phyloP scores from a whole-genome alignment of 2,329 filamentous ascomycete genomes.

The Hypocreales sp. region DNA sequence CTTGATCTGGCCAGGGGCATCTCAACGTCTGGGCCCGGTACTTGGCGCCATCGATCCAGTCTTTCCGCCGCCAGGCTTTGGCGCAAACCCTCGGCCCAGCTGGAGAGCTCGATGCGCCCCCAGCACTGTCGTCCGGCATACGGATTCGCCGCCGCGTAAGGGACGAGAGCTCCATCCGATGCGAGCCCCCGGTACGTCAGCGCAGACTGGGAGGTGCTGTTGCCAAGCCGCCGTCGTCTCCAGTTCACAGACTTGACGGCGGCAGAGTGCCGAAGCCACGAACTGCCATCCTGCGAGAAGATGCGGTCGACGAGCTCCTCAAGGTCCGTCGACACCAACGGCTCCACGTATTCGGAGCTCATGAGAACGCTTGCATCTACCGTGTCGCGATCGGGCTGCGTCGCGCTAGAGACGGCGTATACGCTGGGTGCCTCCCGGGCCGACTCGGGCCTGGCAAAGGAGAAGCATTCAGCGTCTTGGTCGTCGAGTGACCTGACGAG shows the following conservation, averaged over 20 bases:
- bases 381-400: constrained; percentile 55
- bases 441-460: constrained; percentile 33
- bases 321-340: constrained; percentile 64
- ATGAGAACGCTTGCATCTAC: constrained; percentile 93
- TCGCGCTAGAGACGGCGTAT: constrained; percentile 65
- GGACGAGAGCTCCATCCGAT: background rate
- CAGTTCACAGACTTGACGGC: constrained; percentile 70
- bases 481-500: constrained; percentile 40
- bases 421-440: constrained; percentile 25
- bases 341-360: constrained; percentile 79
- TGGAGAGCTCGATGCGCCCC: constrained; percentile 17
- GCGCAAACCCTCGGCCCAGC: constrained; percentile 21
- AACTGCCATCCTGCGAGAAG: constrained; percentile 63
- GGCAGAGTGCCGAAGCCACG: constrained; percentile 68
- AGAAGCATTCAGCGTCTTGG: constrained; percentile 47
- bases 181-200: background rate
- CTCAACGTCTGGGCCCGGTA: background rate
- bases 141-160: constrained; percentile 3
- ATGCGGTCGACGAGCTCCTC: constrained; percentile 51
- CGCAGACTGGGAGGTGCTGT: constrained; percentile 3
- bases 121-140: constrained; percentile 10
- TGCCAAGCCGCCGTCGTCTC: constrained; percentile 27
- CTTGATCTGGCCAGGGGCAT: constrained; percentile 4
- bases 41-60: constrained; percentile 5
- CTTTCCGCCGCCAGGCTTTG: constrained; percentile 19